Evolutionary conservation across 148 eudicot species (phyloP), one percentile per base, ranked within the genome.

Genomic region (Camellia lanceoleosa): DNA sequence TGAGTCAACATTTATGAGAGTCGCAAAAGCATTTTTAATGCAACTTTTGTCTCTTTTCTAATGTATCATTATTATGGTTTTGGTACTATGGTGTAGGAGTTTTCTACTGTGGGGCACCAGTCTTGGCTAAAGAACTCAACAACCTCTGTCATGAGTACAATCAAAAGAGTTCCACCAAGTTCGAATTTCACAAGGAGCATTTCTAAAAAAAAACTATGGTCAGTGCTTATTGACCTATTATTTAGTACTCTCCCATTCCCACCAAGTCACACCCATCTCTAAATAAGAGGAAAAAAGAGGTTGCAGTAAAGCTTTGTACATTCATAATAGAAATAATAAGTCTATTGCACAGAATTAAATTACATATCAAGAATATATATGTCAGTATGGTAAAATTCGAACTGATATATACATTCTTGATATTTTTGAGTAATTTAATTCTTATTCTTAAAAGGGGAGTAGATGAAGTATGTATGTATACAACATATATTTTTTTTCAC

Each of bases 141-240:
- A 81, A 81, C 23, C 89, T 92, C 8, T 92, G 98, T 83, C 75
- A 91, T 13, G 94, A 94, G 72, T 90, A 78, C 62, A 96, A 96
- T 75, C 97, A 96, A 79, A 91, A 94, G 80, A 98, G 99, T 73
- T 74, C 90, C 51, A 96, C 97, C 6, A 96, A 94, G 82, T 94
- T 92, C 68, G 98, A 92, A 77, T 96, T 93, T 83, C 99, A 96
- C 86, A 93, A 93, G 87, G 99, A 96, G 82, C 89, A 96, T 55
- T 93, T 93, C 80, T 96, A 23, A 86, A 74, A 46, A 47, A 55
- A 5, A 4, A 5, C 5, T 60, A 66, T 20, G 42, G 19, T 46
- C 41, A 11, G 9, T 49, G 56, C 23, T 23, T 65, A 4, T 55
- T 66, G 56, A 44, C 46, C 58, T 23, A 42, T 68, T 54, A 56